Conservation (phyloP, 768 basidiomycete species). For the Auriculariales sp. region DNA sequence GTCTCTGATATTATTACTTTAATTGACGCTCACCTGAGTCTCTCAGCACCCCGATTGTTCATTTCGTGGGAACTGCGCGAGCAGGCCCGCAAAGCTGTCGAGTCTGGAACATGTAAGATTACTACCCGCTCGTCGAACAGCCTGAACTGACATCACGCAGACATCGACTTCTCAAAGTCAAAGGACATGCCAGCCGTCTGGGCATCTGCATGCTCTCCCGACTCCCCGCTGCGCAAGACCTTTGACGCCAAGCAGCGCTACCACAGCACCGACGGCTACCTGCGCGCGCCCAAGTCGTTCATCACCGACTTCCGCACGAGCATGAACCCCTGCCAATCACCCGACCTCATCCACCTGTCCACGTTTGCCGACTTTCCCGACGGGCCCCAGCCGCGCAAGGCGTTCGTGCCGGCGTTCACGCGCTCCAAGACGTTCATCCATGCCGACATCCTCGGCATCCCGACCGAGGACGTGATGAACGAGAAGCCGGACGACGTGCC, state of each 20-base stretch:
- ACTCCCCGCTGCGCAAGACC: not conserved
- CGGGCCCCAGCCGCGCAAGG: slow-evolving; percentile 30
- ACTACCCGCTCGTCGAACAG: no score
- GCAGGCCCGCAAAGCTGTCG: slow-evolving; percentile 19
- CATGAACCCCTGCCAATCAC: slow-evolving; percentile 38
- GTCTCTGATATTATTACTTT: no score
- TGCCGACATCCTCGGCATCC: slow-evolving; percentile 31
- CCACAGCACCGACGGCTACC: not conserved
- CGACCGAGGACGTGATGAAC: not conserved
- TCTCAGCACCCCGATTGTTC: slow-evolving; percentile 24
- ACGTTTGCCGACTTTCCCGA: no score
- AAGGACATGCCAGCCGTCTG: slow-evolving; percentile 11
- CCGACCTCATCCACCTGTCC: slow-evolving; percentile 19
- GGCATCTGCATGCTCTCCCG: slow-evolving; percentile 19
- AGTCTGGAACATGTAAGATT: slow-evolving; percentile 17
- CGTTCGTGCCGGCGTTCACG: slow-evolving; percentile 37
- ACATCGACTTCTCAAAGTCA: slow-evolving; percentile 15
- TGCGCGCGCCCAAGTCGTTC: slow-evolving; percentile 16
- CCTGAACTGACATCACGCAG: slow-evolving; percentile 13
- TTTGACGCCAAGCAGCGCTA: not conserved
- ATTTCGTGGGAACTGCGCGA: slow-evolving; percentile 20
- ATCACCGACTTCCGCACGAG: slow-evolving; percentile 30
- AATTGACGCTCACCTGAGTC: no score
- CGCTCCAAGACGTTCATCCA: slow-evolving; percentile 36
- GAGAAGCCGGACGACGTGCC: slow-evolving; percentile 38